These are phyloP conservation scores for Puccinellia tenuiflora DNA, from an alignment of 176 grass and related monocot species.

Conservation along the genomic window DNA sequence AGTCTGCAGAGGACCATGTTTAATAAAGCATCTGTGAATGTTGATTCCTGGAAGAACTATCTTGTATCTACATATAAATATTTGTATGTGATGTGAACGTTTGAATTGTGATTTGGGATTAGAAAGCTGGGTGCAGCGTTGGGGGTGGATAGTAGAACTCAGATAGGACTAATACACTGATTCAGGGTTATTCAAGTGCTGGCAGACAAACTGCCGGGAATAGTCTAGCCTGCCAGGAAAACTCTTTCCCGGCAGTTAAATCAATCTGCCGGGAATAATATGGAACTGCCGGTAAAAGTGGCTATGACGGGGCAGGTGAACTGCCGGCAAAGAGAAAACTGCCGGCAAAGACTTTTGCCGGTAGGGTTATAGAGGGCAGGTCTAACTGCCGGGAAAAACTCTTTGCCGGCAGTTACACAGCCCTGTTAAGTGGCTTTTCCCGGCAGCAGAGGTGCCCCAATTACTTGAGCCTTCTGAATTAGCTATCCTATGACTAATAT, in stretches of 20 bases:
- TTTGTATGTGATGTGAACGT: not conserved
- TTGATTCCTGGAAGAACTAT: not conserved
- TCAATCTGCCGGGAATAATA: not conserved
- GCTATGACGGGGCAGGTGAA: not conserved
- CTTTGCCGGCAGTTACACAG: too few species aligned
- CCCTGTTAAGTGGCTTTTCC: not conserved
- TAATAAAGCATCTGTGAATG: not conserved
- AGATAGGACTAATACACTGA: not conserved
- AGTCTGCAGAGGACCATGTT: not conserved
- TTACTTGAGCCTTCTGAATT: too few species aligned
- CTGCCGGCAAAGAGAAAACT: too few species aligned
- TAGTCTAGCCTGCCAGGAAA: not conserved
- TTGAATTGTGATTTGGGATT: not conserved
- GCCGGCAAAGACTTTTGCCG: not conserved
- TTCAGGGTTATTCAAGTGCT: too few species aligned
- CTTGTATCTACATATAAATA: not conserved
- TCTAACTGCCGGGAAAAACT: too few species aligned
- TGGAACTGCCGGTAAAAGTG: not conserved
- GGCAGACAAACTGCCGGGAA: too few species aligned
- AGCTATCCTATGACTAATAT: too few species aligned
- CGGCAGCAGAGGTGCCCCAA: too few species aligned
- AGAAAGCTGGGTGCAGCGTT: not conserved
- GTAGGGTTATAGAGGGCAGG: not conserved
- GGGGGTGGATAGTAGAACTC: not conserved
- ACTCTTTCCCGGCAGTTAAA: not conserved